Percentiles rank a stretch among this genome's conserved stretches.
phyloP scores from a whole-genome alignment of 176 grass and related monocot species.

The Poa pratensis region DNA sequence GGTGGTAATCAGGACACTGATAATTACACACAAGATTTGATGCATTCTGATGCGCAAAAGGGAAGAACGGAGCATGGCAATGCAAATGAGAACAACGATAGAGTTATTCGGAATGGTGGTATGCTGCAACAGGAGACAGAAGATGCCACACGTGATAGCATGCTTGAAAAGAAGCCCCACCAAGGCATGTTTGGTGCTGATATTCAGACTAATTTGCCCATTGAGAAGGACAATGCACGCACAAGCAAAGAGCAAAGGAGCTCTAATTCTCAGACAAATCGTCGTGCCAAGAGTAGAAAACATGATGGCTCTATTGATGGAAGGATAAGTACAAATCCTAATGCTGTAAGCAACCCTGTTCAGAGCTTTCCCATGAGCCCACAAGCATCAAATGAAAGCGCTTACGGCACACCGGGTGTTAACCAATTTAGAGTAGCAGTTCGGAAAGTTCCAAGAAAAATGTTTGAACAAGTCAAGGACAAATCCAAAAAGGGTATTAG shows the following conservation, averaged over 20 bases:
- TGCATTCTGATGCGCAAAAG: conserved; percentile 13
- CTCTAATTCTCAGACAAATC: conserved; percentile 41
- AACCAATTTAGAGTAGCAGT: conserved; percentile 55
- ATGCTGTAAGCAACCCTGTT: conserved; percentile 41
- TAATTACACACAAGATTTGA: conserved; percentile 35
- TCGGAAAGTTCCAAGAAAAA: conserved; percentile 68
- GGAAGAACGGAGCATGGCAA: conserved; percentile 25
- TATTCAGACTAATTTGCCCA: conserved; percentile 27
- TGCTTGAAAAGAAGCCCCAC: conserved; percentile 41
- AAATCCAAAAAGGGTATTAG: conserved; percentile 44
- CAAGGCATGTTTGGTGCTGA: conserved; percentile 23
- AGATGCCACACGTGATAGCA: conserved; percentile 35
- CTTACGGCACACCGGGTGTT: conserved; percentile 44
- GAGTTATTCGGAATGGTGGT: conserved; percentile 23
- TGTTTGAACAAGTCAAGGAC: conserved; percentile 28
- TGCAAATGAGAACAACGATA: conserved; percentile 39
- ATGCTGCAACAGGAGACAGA: conserved; percentile 23
- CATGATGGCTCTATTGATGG: conserved; percentile 8
- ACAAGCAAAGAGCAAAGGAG: conserved; percentile 39
- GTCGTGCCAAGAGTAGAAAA: conserved; percentile 37
- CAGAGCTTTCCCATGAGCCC: conserved; percentile 42
- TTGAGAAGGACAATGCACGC: conserved; percentile 40
- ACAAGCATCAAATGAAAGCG: conserved; percentile 63
- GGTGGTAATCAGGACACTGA: conserved; percentile 33
- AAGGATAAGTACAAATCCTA: conserved; percentile 32